Percentiles rank a stretch among this genome's conserved stretches.
These are phyloP conservation scores for Arachnomyces sp. DNA, from an alignment of 2,329 filamentous ascomycete genomes.

Conservation along the genomic window DNA sequence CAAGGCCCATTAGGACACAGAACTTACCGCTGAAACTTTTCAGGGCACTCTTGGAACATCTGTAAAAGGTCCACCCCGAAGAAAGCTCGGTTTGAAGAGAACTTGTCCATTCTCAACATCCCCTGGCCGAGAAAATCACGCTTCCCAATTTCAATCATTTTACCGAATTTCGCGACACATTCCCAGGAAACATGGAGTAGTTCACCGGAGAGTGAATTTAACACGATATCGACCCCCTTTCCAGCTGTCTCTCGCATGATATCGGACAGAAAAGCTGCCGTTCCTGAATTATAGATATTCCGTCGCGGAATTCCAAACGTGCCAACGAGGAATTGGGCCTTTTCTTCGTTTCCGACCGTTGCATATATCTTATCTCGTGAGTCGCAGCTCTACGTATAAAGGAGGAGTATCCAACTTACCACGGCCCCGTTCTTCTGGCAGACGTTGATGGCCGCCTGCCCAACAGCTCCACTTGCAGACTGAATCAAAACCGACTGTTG, in stretches of 20 bases:
- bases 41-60: not conserved
- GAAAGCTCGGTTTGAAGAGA: slow-evolving; percentile 12
- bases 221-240: slow-evolving; percentile 18
- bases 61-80: slow-evolving; percentile 10
- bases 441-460: slow-evolving; percentile 16
- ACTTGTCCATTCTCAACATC: slow-evolving; percentile 13
- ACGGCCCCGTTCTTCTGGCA: slow-evolving; percentile 9
- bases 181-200: slow-evolving; percentile 21
- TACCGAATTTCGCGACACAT: slow-evolving; percentile 18
- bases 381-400: no score
- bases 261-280: slow-evolving; percentile 12
- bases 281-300: slow-evolving; percentile 21
- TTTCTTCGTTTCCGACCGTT: slow-evolving; percentile 20
- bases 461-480: slow-evolving; percentile 14
- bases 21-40: slow-evolving; percentile 3
- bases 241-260: slow-evolving; percentile 16
- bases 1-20: not conserved
- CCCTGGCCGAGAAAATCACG: slow-evolving; percentile 10
- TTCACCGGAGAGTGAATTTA: slow-evolving; percentile 16
- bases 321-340: slow-evolving; percentile 14
- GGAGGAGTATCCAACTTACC: slow-evolving; percentile 6
- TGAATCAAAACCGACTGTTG: slow-evolving; percentile 15
- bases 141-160: slow-evolving; percentile 19
- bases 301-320: slow-evolving; percentile 12
- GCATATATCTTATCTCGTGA: slow-evolving; percentile 1